phyloP scores from a whole-genome alignment of 2,329 filamentous ascomycete genomes.

The Penicillium sp. region DNA sequence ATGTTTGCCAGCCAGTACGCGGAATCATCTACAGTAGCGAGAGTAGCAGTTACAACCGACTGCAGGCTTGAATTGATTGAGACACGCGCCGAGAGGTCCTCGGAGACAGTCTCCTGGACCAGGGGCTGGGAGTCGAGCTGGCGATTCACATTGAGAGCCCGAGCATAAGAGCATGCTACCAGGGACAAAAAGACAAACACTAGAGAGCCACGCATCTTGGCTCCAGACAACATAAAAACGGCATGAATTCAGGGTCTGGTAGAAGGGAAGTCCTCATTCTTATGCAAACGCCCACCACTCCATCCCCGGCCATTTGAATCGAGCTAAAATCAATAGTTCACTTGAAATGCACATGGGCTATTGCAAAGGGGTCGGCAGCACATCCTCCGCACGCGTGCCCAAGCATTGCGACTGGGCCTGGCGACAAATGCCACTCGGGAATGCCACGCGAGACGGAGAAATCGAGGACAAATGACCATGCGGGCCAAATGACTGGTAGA shows the following conservation, averaged over 20 bases:
- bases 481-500: slow-evolving; percentile 4
- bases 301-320: not conserved
- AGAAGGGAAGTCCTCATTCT: slow-evolving; percentile 9
- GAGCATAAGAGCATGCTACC: slow-evolving; percentile 16
- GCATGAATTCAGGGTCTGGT: not conserved
- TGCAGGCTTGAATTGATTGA: too few relatives aligned
- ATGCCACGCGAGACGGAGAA: slow-evolving; percentile 19
- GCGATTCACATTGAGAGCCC: slow-evolving; percentile 18
- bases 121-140: slow-evolving; percentile 15
- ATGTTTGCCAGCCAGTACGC: slow-evolving; percentile 33
- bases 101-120: slow-evolving; percentile 14
- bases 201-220: slow-evolving; percentile 16
- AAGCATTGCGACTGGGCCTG: not conserved
- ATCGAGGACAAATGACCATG: slow-evolving; percentile 14
- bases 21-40: slow-evolving; percentile 13
- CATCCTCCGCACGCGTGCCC: slow-evolving; percentile 1
- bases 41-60: not conserved
- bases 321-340: slow-evolving; percentile 4
- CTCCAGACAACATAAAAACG: slow-evolving; percentile 1
- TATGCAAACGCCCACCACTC: slow-evolving; percentile 7
- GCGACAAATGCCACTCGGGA: slow-evolving; percentile 13
- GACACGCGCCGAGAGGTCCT: slow-evolving; percentile 8
- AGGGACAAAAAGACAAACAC: slow-evolving; percentile 12
- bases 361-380: slow-evolving; percentile 3
- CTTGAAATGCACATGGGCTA: slow-evolving; percentile 14